These are phyloP conservation scores for Lichtheimia ramosa DNA, from an alignment of 371 early-diverging fungal genomes.

Conservation along the genomic window DNA sequence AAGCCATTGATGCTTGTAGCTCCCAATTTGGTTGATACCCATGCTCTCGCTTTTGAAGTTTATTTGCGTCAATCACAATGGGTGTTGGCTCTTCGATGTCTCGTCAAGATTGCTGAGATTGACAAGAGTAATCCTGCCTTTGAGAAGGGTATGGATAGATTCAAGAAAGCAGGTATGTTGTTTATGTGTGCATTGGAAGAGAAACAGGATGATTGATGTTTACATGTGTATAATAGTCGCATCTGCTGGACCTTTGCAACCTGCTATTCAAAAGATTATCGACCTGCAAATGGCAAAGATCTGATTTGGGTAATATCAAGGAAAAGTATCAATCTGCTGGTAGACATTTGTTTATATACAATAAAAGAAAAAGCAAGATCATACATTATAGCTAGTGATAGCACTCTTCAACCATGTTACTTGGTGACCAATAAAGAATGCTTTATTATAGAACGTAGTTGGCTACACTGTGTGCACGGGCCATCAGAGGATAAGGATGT, in stretches of 20 bases:
- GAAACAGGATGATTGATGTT: not conserved
- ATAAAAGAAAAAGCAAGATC: too few relatives aligned
- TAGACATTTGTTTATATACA: too few relatives aligned
- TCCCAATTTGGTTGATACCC: constrained; percentile 59
- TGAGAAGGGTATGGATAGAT: constrained; percentile 53
- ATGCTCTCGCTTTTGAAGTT: constrained; percentile 72
- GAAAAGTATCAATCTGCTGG: too few relatives aligned
- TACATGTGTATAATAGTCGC: constrained; percentile 9
- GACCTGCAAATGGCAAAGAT: constrained; percentile 15
- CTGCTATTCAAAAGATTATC: constrained; percentile 13
- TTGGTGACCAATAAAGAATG: too few relatives aligned
- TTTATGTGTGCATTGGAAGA: not conserved
- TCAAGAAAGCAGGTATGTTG: constrained; percentile 49
- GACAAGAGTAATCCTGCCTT: constrained; percentile 53
- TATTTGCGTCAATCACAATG: constrained; percentile 80
- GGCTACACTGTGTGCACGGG: too few relatives aligned
- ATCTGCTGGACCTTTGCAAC: constrained; percentile 14
- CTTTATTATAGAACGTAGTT: too few relatives aligned
- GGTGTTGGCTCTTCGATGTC: constrained; percentile 69
- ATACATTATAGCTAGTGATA: too few relatives aligned
- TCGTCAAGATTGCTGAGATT: constrained; percentile 58
- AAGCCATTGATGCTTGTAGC: constrained; percentile 66
- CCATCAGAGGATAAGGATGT: too few relatives aligned
- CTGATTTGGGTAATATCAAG: not conserved
- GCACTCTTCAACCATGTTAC: too few relatives aligned